These are phyloP conservation scores for Hortiboletus campestris DNA, from an alignment of 768 basidiomycete genomes.

Conservation along the genomic window DNA sequence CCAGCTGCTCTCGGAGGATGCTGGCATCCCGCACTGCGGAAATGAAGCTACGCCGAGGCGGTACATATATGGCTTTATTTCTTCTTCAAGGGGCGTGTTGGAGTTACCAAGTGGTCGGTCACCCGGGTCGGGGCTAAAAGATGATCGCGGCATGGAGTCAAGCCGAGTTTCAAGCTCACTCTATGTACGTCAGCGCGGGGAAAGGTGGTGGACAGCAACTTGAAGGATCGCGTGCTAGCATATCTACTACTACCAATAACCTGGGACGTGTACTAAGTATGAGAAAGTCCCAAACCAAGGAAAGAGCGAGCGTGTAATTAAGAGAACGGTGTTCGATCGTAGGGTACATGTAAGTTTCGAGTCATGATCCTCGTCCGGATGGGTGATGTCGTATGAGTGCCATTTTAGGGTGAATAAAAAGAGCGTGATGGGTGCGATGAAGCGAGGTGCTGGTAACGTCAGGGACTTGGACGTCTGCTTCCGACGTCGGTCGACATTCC, in stretches of 20 bases:
- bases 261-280: slow-evolving; percentile 5
- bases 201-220: neutral
- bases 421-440: slow-evolving; percentile 16
- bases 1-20: neutral
- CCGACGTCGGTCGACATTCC: slow-evolving; percentile 15
- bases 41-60: no score
- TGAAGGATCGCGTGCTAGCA: slow-evolving; percentile 11
- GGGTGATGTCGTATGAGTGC: slow-evolving; percentile 28
- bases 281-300: neutral
- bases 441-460: slow-evolving; percentile 16
- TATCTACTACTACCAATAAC: slow-evolving; percentile 21
- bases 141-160: neutral
- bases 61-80: no score
- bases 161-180: neutral
- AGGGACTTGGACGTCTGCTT: slow-evolving; percentile 10
- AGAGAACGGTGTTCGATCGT: slow-evolving; percentile 15
- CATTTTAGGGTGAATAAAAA: slow-evolving; percentile 23
- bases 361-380: slow-evolving; percentile 32
- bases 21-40: neutral
- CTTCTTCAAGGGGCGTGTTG: neutral
- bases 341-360: slow-evolving; percentile 7
- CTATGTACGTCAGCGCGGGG: neutral
- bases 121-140: no score
- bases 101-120: neutral
- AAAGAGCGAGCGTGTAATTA: slow-evolving; percentile 22